Conservation (phyloP, 768 basidiomycete genomes). For the Trametes cinnabarina region DNA sequence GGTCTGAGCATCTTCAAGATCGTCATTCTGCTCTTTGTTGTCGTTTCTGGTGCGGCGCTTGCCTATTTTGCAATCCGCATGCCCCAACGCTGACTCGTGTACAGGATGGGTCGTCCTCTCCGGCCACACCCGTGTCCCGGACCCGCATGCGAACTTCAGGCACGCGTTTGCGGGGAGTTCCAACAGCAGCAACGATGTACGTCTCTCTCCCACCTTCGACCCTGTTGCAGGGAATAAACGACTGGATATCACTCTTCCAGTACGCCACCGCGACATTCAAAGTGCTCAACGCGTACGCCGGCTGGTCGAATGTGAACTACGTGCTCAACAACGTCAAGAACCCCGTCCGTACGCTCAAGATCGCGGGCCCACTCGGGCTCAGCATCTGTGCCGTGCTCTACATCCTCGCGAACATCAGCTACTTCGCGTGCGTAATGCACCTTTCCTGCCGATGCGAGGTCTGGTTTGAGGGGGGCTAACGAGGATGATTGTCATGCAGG, state of each 20-base stretch:
- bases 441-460: constrained; percentile 7
- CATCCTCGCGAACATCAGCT: constrained; percentile 55
- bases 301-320: constrained; percentile 59
- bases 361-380: constrained; percentile 58
- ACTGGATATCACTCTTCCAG: too few species aligned
- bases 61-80: background rate
- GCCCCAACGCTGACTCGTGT: background rate
- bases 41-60: constrained; percentile 41
- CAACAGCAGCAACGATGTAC: constrained; percentile 47
- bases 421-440: constrained; percentile 44
- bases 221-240: too few species aligned
- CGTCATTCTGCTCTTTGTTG: constrained; percentile 50
- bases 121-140: constrained; percentile 51
- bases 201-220: background rate
- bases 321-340: constrained; percentile 61
- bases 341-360: constrained; percentile 59
- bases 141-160: constrained; percentile 58
- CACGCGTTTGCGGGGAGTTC: constrained; percentile 57
- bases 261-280: constrained; percentile 63
- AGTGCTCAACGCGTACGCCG: constrained; percentile 46
- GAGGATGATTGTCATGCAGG: constrained; percentile 10
- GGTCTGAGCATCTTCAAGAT: constrained; percentile 53
- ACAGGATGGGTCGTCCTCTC: constrained; percentile 59
- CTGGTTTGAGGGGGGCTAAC: constrained; percentile 7
- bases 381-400: constrained; percentile 53